phyloP scores from a whole-genome alignment of 140 eudicot species.

The Bidens hawaiensis region DNA sequence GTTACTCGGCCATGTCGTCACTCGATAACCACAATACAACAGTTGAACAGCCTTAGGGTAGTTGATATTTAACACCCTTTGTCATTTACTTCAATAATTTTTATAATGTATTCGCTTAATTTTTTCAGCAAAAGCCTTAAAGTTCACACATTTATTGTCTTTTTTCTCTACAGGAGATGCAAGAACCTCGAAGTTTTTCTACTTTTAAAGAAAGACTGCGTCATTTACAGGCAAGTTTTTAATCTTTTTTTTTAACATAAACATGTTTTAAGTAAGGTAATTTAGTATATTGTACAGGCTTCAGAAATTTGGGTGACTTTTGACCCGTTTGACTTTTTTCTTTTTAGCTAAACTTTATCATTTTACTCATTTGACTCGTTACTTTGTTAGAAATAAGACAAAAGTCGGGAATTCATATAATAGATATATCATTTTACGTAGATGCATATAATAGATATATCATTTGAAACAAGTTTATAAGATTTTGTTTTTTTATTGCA shows the following conservation, averaged over 20 bases:
- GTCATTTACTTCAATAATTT: background rate
- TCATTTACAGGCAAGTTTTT: constrained; percentile 67
- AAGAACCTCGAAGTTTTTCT: constrained; percentile 69
- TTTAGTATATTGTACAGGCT: background rate
- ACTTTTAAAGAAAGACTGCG: constrained; percentile 81
- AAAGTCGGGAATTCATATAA: no score
- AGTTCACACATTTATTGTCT: constrained; percentile 3
- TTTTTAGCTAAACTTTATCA: background rate
- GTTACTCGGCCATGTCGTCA: constrained; percentile 68
- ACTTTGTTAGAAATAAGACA: background rate
- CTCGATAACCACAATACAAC: constrained; percentile 47
- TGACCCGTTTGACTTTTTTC: background rate
- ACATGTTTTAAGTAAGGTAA: background rate
- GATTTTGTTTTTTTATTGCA: constrained; percentile 10
- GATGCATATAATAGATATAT: background rate
- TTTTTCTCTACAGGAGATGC: constrained; percentile 49
- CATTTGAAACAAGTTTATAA: background rate
- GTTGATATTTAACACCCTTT: constrained; percentile 5
- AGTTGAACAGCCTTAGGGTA: constrained; percentile 62
- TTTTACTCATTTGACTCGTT: background rate
- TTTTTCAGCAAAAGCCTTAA: background rate
- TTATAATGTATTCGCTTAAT: constrained; percentile 4
- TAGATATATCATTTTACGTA: no score
- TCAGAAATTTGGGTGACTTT: background rate
- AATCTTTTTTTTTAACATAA: constrained; percentile 1